Base-by-base conservation (phyloP, 495 filamentous ascomycete species). In the Neurospora sp. region DNA sequence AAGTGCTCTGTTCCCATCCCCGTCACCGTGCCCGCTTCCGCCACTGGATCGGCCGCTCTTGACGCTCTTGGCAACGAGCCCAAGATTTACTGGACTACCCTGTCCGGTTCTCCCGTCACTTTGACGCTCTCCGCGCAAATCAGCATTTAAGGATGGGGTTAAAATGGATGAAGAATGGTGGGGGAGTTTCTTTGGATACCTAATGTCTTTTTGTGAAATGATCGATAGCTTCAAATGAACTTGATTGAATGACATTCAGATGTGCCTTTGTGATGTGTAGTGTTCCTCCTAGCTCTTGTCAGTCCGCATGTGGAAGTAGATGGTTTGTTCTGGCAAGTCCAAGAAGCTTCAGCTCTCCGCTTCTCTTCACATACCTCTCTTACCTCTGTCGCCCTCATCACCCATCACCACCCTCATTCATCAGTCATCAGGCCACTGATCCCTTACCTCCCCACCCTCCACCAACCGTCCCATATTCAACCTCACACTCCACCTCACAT, bases 1-100 rank as follows among this genome's bases (percentile, higher is more conserved):
- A 1, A 31, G 11, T 91, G 89, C 81, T 77, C 75, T 54, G 82
- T 81, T 4, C 78, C 83, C 0, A 86, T 91, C 69, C 89, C 89
- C 6, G 83, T 91, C 12, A 90, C 88, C 2, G 84, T 90, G 73
- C 87, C 88, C 14, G 81, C 78, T 10, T 76, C 78, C 0, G 81
- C 82, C 59, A 75, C 73, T 9, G 84, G 82, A 27, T 82, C 82
- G 39, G 77, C 77, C 8, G 83, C 85, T 41, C 84, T 83, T 35
- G 89, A 91, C 78, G 81, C 89, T 80, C 70, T 90, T 6, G 89
- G 89, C 6, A 83, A 72, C 41, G 89, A 91, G 76, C 88, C 89
- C 16, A 76, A 86, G 46, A 90, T 89, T 5, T 84, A 90, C 41
- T 91, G 87, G 89, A 86, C 85, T 16, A 79, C 81, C 44, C 79